phyloP scores from a whole-genome alignment of 768 basidiomycete species.

The Rhodocollybia butyracea region DNA sequence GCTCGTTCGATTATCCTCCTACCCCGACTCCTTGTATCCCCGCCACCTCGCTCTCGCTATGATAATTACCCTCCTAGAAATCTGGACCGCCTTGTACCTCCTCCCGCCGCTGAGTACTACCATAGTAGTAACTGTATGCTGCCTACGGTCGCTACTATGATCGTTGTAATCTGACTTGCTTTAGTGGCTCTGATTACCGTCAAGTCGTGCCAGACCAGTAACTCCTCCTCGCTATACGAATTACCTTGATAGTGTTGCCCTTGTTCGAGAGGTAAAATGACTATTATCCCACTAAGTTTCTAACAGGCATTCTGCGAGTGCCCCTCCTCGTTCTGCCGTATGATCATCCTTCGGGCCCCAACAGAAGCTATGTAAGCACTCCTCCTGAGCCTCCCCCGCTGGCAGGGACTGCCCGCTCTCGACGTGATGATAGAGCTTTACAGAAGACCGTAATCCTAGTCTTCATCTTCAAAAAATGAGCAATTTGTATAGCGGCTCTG shows the following conservation, averaged over 20 bases:
- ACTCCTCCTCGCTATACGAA: conserved; percentile 52
- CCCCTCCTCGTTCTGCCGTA: conserved; percentile 46
- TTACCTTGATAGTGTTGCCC: conserved; percentile 42
- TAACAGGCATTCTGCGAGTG: conserved; percentile 67
- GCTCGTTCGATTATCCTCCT: conserved; percentile 55
- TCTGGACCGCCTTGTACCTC: conserved; percentile 47
- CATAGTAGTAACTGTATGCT: conserved; percentile 43
- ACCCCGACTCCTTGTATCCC: conserved; percentile 46
- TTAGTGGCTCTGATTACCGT: conserved; percentile 52
- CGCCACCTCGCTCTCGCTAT: conserved; percentile 53
- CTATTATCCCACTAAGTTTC: conserved; percentile 27
- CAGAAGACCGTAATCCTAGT: not conserved
- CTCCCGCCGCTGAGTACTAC: conserved; percentile 49
- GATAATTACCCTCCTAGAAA: conserved; percentile 69
- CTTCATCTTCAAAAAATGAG: not conserved
- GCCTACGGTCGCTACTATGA: conserved; percentile 58
- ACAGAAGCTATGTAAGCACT: not conserved
- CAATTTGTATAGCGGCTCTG: not conserved
- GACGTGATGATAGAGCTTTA: conserved; percentile 5
- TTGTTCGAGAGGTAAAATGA: conserved; percentile 27
- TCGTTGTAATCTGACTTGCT: conserved; percentile 39
- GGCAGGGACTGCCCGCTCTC: not conserved
- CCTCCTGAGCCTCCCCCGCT: conserved; percentile 6
- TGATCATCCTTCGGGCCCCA: conserved; percentile 39
- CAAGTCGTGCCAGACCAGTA: conserved; percentile 48